Base-by-base conservation (phyloP, 371 early-diverging fungal genomes). In the Capillidium rhysosporum region DNA sequence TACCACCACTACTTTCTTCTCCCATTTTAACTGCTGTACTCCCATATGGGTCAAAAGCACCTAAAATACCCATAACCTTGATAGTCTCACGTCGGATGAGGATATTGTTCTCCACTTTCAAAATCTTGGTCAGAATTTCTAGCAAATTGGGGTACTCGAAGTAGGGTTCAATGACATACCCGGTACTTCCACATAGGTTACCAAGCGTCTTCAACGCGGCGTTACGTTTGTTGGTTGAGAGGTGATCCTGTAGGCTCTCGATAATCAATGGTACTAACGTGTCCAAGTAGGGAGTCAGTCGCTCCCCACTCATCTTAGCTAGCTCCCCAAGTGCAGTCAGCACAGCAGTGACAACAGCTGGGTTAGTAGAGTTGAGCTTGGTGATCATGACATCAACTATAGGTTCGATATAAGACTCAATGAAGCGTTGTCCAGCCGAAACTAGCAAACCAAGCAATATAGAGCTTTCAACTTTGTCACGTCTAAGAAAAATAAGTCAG, bases 1-100 rank as follows among this genome's bases (percentile, higher is more conserved):
- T 26, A 60, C 64, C 43, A 18, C 43, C 43, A 43, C 14, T 43
- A 9, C 18, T 5, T n/a, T 43, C 43, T n/a, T 43, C 43, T 3
- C 18, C 14, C 4, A 20, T 12, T n/a, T n/a, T 43, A 57, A 77
- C 86, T 66, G 69, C 78, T 80, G 71, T 85, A 67, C 89, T 85
- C 51, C 76, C 70, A 63, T 92, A 91, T 16, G 98, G 95, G 73
- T 94, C 95, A 20, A 97, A 64, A 1, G 98, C 98, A 44, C 98
- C 98, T 10, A 97, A 65, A 25, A 89, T 87, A 57, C 98, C 98
- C 61, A 97, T 76, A n/a, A 88, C 64, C 57, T 86, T 89, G 40
- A 92, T 82, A 0, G 88, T 83, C 61, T 92, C 91, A 18, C 79
- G 69, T 28, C 93, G 72, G 25, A 94, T 81, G 2, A 57, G 64